These are phyloP conservation scores for Tulasnella sp. DNA, from an alignment of 768 basidiomycete genomes.

Conservation along the genomic window DNA sequence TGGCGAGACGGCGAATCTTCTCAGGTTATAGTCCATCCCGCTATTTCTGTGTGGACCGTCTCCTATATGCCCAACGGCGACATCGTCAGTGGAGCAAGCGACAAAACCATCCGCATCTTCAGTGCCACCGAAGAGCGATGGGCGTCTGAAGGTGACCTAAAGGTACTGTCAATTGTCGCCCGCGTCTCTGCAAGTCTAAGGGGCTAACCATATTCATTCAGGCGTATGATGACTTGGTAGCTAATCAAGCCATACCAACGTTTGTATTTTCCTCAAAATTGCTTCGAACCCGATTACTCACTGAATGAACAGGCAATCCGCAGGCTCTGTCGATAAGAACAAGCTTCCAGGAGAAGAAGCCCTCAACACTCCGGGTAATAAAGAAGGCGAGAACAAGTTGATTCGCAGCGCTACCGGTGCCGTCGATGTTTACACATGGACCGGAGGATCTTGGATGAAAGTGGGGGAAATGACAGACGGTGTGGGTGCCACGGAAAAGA, in stretches of 20 bases:
- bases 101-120: slow-evolving; percentile 85
- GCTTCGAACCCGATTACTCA: background rate
- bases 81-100: slow-evolving; percentile 89
- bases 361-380: slow-evolving; percentile 82
- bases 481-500: slow-evolving; percentile 85
- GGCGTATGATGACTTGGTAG: slow-evolving; percentile 70
- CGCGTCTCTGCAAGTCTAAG: background rate
- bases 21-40: slow-evolving; percentile 90
- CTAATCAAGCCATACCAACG: slow-evolving; percentile 76
- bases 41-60: slow-evolving; percentile 96
- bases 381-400: slow-evolving; percentile 93
- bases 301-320: slow-evolving; percentile 58
- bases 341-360: slow-evolving; percentile 89
- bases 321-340: slow-evolving; percentile 91
- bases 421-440: slow-evolving; percentile 73
- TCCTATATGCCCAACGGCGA: slow-evolving; percentile 87
- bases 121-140: slow-evolving; percentile 72
- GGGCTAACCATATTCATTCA: background rate
- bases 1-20: slow-evolving; percentile 94
- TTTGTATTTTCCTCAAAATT: slow-evolving; percentile 38
- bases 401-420: slow-evolving; percentile 67
- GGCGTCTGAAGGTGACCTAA: slow-evolving; percentile 65
- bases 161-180: slow-evolving; percentile 43
- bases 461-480: slow-evolving; percentile 97
- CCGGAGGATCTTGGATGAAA: slow-evolving; percentile 73